These are phyloP conservation scores for Pleomassaria siparia DNA, from an alignment of 2,329 filamentous ascomycete species.

Conservation along the genomic window DNA sequence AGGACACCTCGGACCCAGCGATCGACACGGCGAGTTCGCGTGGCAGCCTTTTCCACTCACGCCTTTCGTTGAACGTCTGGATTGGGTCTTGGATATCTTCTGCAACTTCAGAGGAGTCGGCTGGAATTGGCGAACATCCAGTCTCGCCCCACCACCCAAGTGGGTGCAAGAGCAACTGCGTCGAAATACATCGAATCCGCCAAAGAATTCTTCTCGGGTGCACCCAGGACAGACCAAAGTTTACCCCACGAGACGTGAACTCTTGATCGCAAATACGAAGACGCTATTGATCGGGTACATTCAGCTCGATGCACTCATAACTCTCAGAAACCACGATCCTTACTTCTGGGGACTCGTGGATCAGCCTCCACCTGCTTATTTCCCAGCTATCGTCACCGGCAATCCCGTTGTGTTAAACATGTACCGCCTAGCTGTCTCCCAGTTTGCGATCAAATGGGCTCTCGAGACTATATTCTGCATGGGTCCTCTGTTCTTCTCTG, in stretches of 20 bases:
- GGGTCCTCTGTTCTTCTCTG: conserved; percentile 61
- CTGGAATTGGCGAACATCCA: conserved; percentile 60
- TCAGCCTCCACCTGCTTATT: conserved; percentile 48
- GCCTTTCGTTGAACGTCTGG: conserved; percentile 54
- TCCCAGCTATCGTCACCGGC: conserved; percentile 44
- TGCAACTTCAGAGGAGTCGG: conserved; percentile 61
- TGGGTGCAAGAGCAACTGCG: conserved; percentile 42
- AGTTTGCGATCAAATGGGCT: conserved; percentile 60
- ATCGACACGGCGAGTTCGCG: conserved; percentile 42
- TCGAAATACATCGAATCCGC: conserved; percentile 24
- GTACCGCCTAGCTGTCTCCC: conserved; percentile 60
- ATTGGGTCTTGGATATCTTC: conserved; percentile 61
- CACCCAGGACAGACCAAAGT: conserved; percentile 40
- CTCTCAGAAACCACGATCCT: conserved; percentile 71
- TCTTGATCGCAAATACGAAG: conserved; percentile 38
- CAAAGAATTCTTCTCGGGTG: conserved; percentile 21
- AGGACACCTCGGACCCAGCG: conserved; percentile 25
- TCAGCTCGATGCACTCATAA: conserved; percentile 68
- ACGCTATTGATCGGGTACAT: conserved; percentile 63
- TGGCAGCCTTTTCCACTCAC: conserved; percentile 57
- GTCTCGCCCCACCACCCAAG: conserved; percentile 49
- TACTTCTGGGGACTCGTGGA: conserved; percentile 66
- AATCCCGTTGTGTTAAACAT: conserved; percentile 51
- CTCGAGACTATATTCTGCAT: conserved; percentile 64
- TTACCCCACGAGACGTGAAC: conserved; percentile 34